These are phyloP conservation scores for Chrysoporthe deuterocubensis DNA, from an alignment of 2,329 filamentous ascomycete genomes.

Conservation along the genomic window DNA sequence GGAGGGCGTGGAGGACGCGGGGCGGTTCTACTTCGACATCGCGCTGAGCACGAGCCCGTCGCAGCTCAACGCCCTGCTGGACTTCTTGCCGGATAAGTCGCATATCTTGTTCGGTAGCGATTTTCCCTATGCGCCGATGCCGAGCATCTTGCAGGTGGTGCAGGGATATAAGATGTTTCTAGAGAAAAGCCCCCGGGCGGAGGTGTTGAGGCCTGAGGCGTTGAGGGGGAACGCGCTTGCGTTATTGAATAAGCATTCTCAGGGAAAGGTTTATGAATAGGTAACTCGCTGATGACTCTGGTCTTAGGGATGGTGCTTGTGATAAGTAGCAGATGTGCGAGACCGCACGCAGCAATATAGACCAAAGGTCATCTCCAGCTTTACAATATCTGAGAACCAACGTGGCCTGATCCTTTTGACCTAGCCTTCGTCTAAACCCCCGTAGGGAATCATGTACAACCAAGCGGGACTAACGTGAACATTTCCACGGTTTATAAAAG, in stretches of 20 bases:
- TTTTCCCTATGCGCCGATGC: slow-evolving; percentile 40
- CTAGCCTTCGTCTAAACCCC: no score
- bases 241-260: slow-evolving; percentile 24
- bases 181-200: slow-evolving; percentile 16
- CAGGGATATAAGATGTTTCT: slow-evolving; percentile 24
- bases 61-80: slow-evolving; percentile 36
- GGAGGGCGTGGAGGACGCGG: slow-evolving; percentile 28
- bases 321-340: no score
- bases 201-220: slow-evolving; percentile 20
- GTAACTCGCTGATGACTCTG: not conserved
- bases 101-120: slow-evolving; percentile 43
- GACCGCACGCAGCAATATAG: no score
- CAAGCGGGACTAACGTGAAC: no score
- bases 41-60: slow-evolving; percentile 37
- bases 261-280: slow-evolving; percentile 9
- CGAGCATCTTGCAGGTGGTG: slow-evolving; percentile 20
- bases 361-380: no score
- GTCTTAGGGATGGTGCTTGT: no score
- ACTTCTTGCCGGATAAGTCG: slow-evolving; percentile 33
- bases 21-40: slow-evolving; percentile 42
- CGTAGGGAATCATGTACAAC: no score
- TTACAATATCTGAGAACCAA: no score
- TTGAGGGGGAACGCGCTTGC: slow-evolving; percentile 18
- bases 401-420: no score
- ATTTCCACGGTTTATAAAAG: no score